Evolutionary conservation across 306 rosid genomes (phyloP).

Genomic region (Prunus mume): DNA sequence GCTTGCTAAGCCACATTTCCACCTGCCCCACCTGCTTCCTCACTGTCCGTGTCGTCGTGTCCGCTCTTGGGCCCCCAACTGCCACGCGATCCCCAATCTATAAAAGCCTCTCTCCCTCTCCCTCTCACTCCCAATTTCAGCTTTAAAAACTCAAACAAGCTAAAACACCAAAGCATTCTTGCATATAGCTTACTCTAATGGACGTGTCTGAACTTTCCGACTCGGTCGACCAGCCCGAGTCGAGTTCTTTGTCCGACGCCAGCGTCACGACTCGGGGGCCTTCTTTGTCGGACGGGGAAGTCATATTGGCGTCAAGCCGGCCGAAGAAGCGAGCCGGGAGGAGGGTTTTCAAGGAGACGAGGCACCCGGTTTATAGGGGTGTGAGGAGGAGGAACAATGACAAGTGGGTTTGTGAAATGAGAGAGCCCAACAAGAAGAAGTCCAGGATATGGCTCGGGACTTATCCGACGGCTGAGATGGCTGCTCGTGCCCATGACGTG

Average conservation of each 20-base stretch:
- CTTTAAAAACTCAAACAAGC: neutral
- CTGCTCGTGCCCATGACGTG: constrained; percentile 87
- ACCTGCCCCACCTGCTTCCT: no score
- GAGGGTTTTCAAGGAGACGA: constrained; percentile 61
- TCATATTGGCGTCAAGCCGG: constrained; percentile 44
- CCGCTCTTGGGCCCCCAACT: neutral
- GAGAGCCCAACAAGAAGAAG: constrained; percentile 57
- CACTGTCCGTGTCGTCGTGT: neutral
- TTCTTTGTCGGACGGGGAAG: constrained; percentile 42
- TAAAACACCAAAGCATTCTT: neutral
- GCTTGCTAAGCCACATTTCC: no score
- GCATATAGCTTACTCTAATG: neutral
- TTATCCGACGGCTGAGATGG: constrained; percentile 71
- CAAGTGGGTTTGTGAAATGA: constrained; percentile 89
- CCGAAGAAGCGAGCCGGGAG: constrained; percentile 81
- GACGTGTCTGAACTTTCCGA: neutral
- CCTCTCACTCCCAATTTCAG: neutral
- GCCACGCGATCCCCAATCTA: neutral
- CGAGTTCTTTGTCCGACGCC: neutral
- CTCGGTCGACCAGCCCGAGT: neutral
- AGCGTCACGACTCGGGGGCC: neutral
- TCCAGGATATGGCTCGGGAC: constrained; percentile 86
- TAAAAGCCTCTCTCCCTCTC: neutral
- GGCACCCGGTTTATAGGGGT: constrained; percentile 83
- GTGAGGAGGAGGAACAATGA: constrained; percentile 61